phyloP scores from a whole-genome alignment of 2,329 filamentous ascomycete species.

The Cladophialophora psammophila region DNA sequence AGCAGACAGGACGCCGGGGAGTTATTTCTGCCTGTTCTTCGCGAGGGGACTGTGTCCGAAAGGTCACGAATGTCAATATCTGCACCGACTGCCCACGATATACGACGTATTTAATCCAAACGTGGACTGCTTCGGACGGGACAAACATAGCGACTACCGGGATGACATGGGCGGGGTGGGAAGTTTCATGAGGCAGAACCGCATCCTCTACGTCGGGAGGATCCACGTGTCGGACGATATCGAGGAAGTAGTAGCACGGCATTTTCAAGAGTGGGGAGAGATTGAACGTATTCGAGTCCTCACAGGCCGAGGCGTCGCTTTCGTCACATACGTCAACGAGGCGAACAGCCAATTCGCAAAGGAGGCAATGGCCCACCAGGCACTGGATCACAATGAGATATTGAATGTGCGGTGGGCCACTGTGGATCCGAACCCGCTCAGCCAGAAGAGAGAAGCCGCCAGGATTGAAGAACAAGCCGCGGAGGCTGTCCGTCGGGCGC shows the following conservation, averaged over 20 bases:
- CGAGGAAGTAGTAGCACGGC: slow-evolving; percentile 90
- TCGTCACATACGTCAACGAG: slow-evolving; percentile 93
- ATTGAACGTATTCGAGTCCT: slow-evolving; percentile 87
- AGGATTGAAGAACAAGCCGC: slow-evolving; percentile 95
- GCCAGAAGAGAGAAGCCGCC: slow-evolving; percentile 87
- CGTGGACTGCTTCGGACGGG: slow-evolving; percentile 91
- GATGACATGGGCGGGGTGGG: slow-evolving; percentile 99
- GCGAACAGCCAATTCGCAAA: slow-evolving; percentile 90
- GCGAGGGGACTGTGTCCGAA: slow-evolving; percentile 82
- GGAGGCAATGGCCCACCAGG: slow-evolving; percentile 95
- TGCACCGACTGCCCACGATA: slow-evolving; percentile 85
- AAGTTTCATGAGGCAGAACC: slow-evolving; percentile 89
- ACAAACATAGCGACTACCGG: slow-evolving; percentile 90
- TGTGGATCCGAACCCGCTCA: slow-evolving; percentile 92
- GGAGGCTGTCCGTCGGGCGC: slow-evolving; percentile 84
- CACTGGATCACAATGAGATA: slow-evolving; percentile 87
- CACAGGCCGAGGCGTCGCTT: slow-evolving; percentile 87
- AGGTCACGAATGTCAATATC: slow-evolving; percentile 90
- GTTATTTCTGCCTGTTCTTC: slow-evolving; percentile 93
- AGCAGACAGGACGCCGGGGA: slow-evolving; percentile 77
- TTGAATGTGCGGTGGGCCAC: slow-evolving; percentile 98
- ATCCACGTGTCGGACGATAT: slow-evolving; percentile 98
- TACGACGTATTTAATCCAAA: slow-evolving; percentile 94
- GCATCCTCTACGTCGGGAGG: slow-evolving; percentile 89
- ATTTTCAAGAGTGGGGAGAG: slow-evolving; percentile 97